Percentiles rank a stretch among this genome's conserved stretches.
Evolutionary conservation across 129 eudicot genomes (phyloP).

Genomic region (Lonicera japonica): DNA sequence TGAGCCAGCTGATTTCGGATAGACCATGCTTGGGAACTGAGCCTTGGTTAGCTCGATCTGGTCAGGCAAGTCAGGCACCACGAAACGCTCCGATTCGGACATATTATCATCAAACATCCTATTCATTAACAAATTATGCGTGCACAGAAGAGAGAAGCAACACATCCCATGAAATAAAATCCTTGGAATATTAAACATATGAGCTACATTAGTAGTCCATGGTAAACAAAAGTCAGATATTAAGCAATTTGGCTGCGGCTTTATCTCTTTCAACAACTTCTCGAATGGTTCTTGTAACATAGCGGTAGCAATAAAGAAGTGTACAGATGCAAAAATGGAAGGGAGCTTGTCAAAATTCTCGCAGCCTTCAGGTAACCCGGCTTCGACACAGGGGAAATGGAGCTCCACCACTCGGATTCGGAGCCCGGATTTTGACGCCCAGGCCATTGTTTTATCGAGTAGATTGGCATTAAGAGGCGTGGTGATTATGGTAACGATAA

Average conservation of each 20-base stretch:
- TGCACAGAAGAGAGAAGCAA: slow-evolving; percentile 47
- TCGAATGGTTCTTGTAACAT: slow-evolving; percentile 30
- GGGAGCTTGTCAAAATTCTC: slow-evolving; percentile 32
- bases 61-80: slow-evolving; percentile 57
- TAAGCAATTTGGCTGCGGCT: slow-evolving; percentile 41
- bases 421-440: slow-evolving; percentile 24
- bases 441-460: slow-evolving; percentile 14
- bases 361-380: slow-evolving; percentile 37
- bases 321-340: not conserved
- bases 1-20: not conserved
- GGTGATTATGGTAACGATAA: slow-evolving; percentile 28
- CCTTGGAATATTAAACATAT: slow-evolving; percentile 35
- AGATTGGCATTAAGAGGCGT: slow-evolving; percentile 31
- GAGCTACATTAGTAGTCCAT: slow-evolving; percentile 36
- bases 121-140: slow-evolving; percentile 19
- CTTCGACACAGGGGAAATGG: slow-evolving; percentile 22
- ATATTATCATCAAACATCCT: slow-evolving; percentile 12
- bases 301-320: slow-evolving; percentile 22
- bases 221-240: slow-evolving; percentile 29
- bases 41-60: slow-evolving; percentile 39
- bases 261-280: slow-evolving; percentile 9
- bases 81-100: slow-evolving; percentile 33
- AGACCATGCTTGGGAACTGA: slow-evolving; percentile 15
- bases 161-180: slow-evolving; percentile 42
- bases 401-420: slow-evolving; percentile 19